phyloP scores from a whole-genome alignment of 2,329 filamentous ascomycete genomes.

The Elsinoe perseae region DNA sequence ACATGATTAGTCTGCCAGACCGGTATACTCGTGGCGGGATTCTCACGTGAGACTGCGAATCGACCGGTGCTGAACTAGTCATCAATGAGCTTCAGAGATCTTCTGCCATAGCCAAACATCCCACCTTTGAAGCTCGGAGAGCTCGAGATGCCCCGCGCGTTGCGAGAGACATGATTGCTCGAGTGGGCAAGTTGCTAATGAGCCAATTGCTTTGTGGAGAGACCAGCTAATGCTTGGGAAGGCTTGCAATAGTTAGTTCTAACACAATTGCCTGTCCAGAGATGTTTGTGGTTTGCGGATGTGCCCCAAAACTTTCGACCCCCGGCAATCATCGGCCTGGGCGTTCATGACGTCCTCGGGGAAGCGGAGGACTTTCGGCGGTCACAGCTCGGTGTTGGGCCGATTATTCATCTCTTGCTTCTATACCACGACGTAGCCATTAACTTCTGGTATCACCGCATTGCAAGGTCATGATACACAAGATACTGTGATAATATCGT shows the following conservation, averaged over 20 bases:
- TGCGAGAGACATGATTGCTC: slow-evolving; percentile 54
- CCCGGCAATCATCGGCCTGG: slow-evolving; percentile 12
- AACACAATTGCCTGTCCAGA: neutral
- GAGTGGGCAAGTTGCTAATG: neutral
- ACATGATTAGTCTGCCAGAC: slow-evolving; percentile 20
- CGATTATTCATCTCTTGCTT: neutral
- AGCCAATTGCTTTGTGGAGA: neutral
- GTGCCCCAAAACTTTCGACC: slow-evolving; percentile 7
- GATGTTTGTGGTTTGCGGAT: neutral
- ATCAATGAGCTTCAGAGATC: neutral
- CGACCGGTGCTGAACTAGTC: slow-evolving; percentile 6
- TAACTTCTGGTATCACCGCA: no score
- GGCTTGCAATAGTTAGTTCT: no score
- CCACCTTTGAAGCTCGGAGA: slow-evolving; percentile 57
- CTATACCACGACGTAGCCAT: no score
- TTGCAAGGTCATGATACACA: no score
- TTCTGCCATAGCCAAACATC: slow-evolving; percentile 20
- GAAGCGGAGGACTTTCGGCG: neutral
- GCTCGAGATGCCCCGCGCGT: slow-evolving; percentile 55
- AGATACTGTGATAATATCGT: no score
- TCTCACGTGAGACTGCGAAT: slow-evolving; percentile 12
- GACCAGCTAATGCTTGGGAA: neutral
- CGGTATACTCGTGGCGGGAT: no score
- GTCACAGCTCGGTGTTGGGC: neutral
- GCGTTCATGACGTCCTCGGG: slow-evolving; percentile 10